phyloP scores from a whole-genome alignment of 2,329 filamentous ascomycete species.

The Verticillium tricorpus region DNA sequence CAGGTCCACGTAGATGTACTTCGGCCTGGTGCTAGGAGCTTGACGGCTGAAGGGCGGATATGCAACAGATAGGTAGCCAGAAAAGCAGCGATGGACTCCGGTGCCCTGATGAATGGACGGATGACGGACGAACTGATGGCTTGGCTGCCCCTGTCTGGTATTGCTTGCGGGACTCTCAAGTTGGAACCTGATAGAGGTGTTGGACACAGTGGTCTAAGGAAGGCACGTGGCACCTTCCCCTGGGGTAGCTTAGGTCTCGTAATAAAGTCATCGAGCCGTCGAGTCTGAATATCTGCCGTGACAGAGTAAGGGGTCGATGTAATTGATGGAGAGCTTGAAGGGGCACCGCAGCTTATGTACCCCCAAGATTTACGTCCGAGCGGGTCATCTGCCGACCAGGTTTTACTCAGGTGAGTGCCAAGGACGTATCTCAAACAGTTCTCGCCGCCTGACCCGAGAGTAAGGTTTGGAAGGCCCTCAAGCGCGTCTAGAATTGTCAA shows the following conservation, averaged over 20 bases:
- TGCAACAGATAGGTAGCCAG: no score
- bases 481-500: no score
- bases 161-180: not conserved
- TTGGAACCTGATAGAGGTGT: not conserved
- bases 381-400: not conserved
- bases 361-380: not conserved
- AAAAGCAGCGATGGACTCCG: no score
- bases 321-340: not conserved
- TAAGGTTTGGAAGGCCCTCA: no score
- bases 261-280: not conserved
- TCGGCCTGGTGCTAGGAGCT: no score
- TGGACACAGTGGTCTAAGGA: not conserved
- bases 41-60: no score
- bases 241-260: not conserved
- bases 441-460: no score
- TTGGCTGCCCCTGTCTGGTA: not conserved
- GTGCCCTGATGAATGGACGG: not conserved
- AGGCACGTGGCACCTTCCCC: not conserved
- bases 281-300: not conserved
- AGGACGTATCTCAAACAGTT: not conserved
- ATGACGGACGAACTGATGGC: no score
- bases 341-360: not conserved
- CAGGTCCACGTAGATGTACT: no score
- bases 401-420: not conserved
- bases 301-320: not conserved